Percentiles rank a stretch among this genome's conserved stretches.
Conservation (phyloP, 352 stramenopile genomes). For the Globisporangium iwayamae region DNA sequence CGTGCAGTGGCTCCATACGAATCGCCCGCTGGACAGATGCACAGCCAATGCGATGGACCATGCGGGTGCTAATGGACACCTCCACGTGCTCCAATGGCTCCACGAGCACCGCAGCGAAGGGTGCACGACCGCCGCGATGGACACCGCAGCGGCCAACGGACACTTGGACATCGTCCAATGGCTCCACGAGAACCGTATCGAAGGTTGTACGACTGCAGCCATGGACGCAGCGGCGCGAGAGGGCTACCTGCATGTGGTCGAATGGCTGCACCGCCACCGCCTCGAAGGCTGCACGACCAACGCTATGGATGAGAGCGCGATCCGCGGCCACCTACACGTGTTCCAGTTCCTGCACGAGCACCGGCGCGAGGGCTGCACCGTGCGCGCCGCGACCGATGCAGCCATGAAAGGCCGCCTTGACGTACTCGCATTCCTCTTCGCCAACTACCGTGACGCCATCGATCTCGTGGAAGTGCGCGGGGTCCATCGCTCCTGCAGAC, state of each 20-base stretch:
- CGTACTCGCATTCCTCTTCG: conserved; percentile 11
- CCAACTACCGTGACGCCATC: conserved; percentile 7
- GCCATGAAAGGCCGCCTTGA: conserved; percentile 6
- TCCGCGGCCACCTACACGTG: not conserved
- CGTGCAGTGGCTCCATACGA: not conserved
- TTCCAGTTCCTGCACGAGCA: conserved; percentile 13
- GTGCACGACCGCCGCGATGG: conserved; percentile 3
- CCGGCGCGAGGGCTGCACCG: conserved; percentile 5
- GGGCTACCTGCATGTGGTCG: not conserved
- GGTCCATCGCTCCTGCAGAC: conserved; percentile 1
- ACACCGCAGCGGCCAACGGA: conserved; percentile 1
- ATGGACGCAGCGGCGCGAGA: conserved; percentile 5
- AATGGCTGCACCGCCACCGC: conserved; percentile 8
- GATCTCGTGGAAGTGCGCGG: conserved; percentile 9
- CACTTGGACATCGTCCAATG: not conserved
- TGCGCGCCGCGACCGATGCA: conserved; percentile 7
- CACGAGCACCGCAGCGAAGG: not conserved
- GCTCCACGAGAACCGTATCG: not conserved
- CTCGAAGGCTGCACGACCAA: conserved; percentile 4
- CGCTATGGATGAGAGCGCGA: conserved; percentile 10
- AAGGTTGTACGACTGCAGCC: not conserved
- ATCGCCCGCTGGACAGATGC: not conserved
- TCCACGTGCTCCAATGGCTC: not conserved
- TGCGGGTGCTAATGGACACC: not conserved
- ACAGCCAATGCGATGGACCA: not conserved